A percentile compares a stretch with the other conserved stretches of the same genome.
Conservation (phyloP, 2,329 filamentous ascomycete genomes). For the Trichophyton simii region DNA sequence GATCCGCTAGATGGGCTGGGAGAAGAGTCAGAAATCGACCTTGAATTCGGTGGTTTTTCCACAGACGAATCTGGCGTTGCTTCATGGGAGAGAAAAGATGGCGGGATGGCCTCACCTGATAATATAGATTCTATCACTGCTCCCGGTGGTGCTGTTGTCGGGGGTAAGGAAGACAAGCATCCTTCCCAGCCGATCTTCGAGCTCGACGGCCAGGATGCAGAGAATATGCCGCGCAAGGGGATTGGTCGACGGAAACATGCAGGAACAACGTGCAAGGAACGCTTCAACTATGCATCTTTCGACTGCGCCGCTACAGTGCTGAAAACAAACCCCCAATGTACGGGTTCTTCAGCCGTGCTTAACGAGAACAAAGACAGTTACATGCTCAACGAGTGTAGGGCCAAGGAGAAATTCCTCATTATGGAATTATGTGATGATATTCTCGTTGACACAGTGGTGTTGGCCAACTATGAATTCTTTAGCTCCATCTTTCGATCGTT, state of each 20-base stretch:
- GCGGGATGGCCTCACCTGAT: constrained; percentile 14
- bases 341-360: constrained; percentile 76
- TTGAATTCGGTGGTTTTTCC: constrained; percentile 55
- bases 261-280: constrained; percentile 92
- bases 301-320: constrained; percentile 89
- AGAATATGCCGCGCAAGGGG: constrained; percentile 25
- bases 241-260: constrained; percentile 73
- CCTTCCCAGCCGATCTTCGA: constrained; percentile 8
- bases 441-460: constrained; percentile 85
- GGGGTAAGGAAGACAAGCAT: neutral
- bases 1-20: constrained; percentile 67
- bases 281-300: constrained; percentile 95
- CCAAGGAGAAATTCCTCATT: constrained; percentile 82
- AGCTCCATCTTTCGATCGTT: constrained; percentile 92
- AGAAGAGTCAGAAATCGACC: constrained; percentile 76
- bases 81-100: constrained; percentile 16
- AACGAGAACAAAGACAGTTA: constrained; percentile 98
- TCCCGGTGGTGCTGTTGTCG: neutral
- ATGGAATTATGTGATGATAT: constrained; percentile 82
- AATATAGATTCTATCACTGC: constrained; percentile 22
- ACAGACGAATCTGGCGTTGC: constrained; percentile 29
- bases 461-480: constrained; percentile 98
- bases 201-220: constrained; percentile 9
- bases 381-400: constrained; percentile 85
- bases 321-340: constrained; percentile 76